Base-by-base conservation (phyloP, 164 flowering plant species). In the Sedum album region DNA sequence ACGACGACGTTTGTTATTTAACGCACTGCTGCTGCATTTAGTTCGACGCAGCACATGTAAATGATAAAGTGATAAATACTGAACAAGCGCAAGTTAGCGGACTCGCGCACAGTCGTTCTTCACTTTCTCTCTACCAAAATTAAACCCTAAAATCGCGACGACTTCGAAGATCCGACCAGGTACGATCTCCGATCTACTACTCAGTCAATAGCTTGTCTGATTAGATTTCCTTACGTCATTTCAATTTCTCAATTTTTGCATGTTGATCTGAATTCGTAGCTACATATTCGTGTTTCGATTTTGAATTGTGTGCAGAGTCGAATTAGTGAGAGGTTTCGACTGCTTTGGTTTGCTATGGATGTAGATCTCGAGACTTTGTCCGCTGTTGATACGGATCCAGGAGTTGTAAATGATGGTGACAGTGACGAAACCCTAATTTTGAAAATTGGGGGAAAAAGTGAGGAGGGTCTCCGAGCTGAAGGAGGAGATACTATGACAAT, bases 281-380 rank as follows among this genome's bases (percentile, higher is more conserved):
- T 44, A 4, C 11, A 44, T 44, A 4, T 15, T 35, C 38, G 48
- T 44, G 48, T 44, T 44, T 44, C 42, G 48, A 11, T 11, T 44
- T 44, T 41, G 46, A 35, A 35, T 35, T 35, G 3, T 35, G 38
- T 44, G 48, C 48, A 44, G 48, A 44, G 18, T 44, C 48, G n/a
- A n/a, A n/a, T n/a, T n/a, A 17, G 48, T 44, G 48, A 44, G 48
- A 44, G 48, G 18, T 5, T 14, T 5, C 17, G n/a, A 4, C 48
- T 44, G 18, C n/a, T 44, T 44, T 44, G 0, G 17, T 28, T 71
- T 67, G 49, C 46, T 14, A 82, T 82, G 85, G 83, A 79, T 55
- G 82, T 73, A 69, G 51, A 66, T 20, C 69, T 62, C 60, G 80
- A 64, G 57, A 73, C 33, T 71, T 21, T 42, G 35, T 76, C 31